Evolutionary conservation across 192 early-diverging fungal species (phyloP).

Genomic region (Coemansia sp.): DNA sequence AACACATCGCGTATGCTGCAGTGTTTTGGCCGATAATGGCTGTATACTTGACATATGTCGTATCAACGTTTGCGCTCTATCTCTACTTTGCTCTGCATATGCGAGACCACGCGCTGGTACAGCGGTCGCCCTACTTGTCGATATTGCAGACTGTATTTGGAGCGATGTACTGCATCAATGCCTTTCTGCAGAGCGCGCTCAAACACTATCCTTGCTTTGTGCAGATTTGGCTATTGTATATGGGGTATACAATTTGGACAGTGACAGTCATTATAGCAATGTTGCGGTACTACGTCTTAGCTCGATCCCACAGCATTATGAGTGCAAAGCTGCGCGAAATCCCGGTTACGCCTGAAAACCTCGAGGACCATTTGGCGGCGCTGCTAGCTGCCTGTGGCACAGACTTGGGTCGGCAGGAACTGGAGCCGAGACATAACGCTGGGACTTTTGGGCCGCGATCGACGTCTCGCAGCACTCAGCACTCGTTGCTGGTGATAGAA

Average conservation of each 20-base stretch:
- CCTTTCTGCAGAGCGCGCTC: conserved; percentile 11
- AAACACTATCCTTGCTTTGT: conserved; percentile 21
- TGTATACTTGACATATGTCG: conserved; percentile 7
- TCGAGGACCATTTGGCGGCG: background rate
- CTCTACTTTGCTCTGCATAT: conserved; percentile 2
- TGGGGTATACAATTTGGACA: conserved; percentile 6
- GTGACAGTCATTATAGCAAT: conserved; percentile 7
- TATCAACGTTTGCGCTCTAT: conserved; percentile 7
- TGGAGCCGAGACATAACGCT: background rate
- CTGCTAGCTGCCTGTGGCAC: background rate
- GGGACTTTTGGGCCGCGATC: background rate
- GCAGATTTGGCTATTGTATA: conserved; percentile 22
- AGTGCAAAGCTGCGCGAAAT: conserved; percentile 1
- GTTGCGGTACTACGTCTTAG: conserved; percentile 17
- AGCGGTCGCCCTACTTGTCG: conserved; percentile 21
- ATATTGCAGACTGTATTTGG: conserved; percentile 13
- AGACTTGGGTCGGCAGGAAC: background rate
- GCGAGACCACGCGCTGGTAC: conserved; percentile 13
- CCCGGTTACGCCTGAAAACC: conserved; percentile 9
- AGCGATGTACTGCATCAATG: conserved; percentile 9
- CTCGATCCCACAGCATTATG: conserved; percentile 1
- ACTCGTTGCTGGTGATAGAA: background rate
- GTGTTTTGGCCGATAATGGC: conserved; percentile 18
- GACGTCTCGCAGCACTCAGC: background rate
- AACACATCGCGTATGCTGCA: conserved; percentile 5